Base-by-base conservation (phyloP, 306 rosid species). In the Cucumis hystrix region DNA sequence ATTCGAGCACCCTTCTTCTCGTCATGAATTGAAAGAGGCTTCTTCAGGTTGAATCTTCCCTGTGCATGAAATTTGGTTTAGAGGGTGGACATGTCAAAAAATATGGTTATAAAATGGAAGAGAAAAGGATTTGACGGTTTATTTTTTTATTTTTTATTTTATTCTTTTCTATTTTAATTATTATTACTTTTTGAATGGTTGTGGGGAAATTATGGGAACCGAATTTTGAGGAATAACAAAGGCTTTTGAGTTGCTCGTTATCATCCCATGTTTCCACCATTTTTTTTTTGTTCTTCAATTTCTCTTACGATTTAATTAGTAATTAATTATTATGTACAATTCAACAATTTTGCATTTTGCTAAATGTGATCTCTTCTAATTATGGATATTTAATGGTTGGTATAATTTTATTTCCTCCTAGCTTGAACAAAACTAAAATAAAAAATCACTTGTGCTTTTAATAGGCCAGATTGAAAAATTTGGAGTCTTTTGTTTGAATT, bases 1-100 rank as follows among this genome's bases (percentile, higher is more conserved):
- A 28, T 9, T 76, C 78, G 1, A 39, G 7, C 17, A 60, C 57
- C 68, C 79, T 45, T 77, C 79, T 77, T 63, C 79, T 77, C 30
- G 58, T 45, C 79, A 76, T 76, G 71, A 25, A 56, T 18, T 75
- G 35, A 20, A 37, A 4, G 23, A 74, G 49, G 17, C 62, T 33
- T 33, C 12, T 5, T 47, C 6, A 30, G 78, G 25, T 30, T 52
- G 33, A 54, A 74, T 37, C 35, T 54, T 25, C 16, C 16, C 16
- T 6, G 63, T 17, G 64, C 77, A 74, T 74, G 77, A 33, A 33
- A 21, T 51, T 54, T 20, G 25, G 25, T 6, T 8, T 30, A 6
- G 20, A 45, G 10, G 35, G 18, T 74, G 40, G 64, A 54, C 59
- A 11, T 58, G 43, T 11, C 45, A 15, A 76, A 40, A 30, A 58